phyloP scores from a whole-genome alignment of 2,329 filamentous ascomycete species.

The Penicillium sumatraense region DNA sequence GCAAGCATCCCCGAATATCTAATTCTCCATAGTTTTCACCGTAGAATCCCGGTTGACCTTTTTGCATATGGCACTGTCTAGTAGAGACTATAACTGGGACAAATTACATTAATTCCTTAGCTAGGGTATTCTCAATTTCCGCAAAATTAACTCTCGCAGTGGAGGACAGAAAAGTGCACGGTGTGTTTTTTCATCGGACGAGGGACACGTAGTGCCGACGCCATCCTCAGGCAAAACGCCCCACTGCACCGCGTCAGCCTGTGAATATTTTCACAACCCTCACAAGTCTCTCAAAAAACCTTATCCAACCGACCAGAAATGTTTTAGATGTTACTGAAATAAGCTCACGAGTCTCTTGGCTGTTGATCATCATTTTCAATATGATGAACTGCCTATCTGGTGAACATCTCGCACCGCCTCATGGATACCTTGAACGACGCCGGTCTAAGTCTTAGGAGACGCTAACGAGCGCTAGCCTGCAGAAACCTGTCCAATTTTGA shows the following conservation, averaged over 20 bases:
- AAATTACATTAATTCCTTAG: no score
- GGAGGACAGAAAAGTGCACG: not conserved
- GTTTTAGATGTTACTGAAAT: not conserved
- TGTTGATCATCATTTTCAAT: not conserved
- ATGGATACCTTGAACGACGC: conserved; percentile 2
- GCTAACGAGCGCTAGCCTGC: conserved; percentile 18
- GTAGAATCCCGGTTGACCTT: no score
- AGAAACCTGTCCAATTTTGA: conserved; percentile 14
- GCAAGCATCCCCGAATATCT: conserved; percentile 10
- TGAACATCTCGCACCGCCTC: not conserved
- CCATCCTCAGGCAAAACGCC: conserved; percentile 16
- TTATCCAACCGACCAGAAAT: conserved; percentile 3
- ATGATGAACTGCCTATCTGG: not conserved
- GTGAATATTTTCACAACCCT: conserved; percentile 2
- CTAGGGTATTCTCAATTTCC: not conserved
- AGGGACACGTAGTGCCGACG: conserved; percentile 20
- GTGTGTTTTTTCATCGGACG: not conserved
- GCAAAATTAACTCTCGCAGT: not conserved
- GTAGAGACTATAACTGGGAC: no score
- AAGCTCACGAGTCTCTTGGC: not conserved
- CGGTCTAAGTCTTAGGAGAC: conserved; percentile 4
- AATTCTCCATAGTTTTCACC: no score
- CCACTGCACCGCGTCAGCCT: conserved; percentile 25
- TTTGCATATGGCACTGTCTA: no score
- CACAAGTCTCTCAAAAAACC: not conserved